Conservation (phyloP, 768 basidiomycete species). For the Pleurotus sapidus region DNA sequence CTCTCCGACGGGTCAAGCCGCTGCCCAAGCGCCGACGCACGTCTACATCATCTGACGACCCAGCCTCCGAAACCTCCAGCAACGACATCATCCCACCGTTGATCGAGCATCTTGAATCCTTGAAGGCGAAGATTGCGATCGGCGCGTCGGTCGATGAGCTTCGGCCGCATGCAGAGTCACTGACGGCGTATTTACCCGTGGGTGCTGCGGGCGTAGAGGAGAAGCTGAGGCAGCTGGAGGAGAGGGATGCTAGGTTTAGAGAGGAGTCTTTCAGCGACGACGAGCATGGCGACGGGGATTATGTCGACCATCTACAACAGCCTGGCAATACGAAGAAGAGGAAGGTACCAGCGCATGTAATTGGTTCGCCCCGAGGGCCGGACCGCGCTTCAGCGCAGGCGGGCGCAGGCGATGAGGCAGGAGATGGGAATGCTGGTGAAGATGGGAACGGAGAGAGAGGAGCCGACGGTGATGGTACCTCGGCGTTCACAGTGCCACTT, state of each 20-base stretch:
- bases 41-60: constrained; percentile 20
- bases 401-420: constrained; percentile 16
- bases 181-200: constrained; percentile 40
- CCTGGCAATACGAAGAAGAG: constrained; percentile 87
- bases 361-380: constrained; percentile 44
- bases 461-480: constrained; percentile 15
- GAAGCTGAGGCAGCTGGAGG: constrained; percentile 10
- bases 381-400: constrained; percentile 24
- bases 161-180: constrained; percentile 51
- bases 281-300: constrained; percentile 57
- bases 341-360: constrained; percentile 74
- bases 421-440: constrained; percentile 15
- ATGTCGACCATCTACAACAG: constrained; percentile 67
- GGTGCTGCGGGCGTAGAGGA: constrained; percentile 11
- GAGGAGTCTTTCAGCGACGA: constrained; percentile 28
- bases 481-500: constrained; percentile 4
- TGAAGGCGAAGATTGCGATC: constrained; percentile 6
- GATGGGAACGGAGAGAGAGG: constrained; percentile 18
- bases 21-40: constrained; percentile 75
- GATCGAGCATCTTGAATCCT: constrained; percentile 14
- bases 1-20: constrained; percentile 69
- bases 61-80: constrained; percentile 6
- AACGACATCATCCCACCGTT: constrained; percentile 4
- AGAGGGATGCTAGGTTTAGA: constrained; percentile 7
- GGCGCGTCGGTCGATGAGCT: constrained; percentile 49